A percentile compares a stretch with the other conserved stretches of the same genome.
These are phyloP conservation scores for Ampelocalamus luodianensis DNA, from an alignment of 176 grass and related monocot species.

Conservation along the genomic window DNA sequence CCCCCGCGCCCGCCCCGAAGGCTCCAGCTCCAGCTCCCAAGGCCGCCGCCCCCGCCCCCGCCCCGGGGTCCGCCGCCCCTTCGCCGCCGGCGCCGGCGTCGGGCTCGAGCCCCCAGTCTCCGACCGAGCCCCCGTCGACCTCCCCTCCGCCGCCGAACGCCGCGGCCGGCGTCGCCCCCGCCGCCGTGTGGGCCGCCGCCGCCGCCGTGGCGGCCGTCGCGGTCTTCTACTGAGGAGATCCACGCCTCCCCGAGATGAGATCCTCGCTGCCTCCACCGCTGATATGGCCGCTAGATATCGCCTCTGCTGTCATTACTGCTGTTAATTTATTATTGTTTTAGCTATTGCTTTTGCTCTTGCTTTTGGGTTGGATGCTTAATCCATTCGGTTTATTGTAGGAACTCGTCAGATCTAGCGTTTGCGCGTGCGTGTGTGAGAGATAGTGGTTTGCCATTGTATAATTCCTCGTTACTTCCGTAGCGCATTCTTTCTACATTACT, in stretches of 20 bases:
- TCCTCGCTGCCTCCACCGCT: background rate
- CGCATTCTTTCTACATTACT: slow-evolving; percentile 38
- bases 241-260: background rate
- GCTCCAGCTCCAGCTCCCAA: background rate
- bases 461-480: background rate
- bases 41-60: background rate
- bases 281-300: background rate
- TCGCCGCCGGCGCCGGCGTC: slow-evolving; percentile 42
- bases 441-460: slow-evolving; percentile 41
- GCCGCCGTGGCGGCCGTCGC: background rate
- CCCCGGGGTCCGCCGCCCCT: background rate
- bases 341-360: background rate
- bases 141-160: slow-evolving; percentile 33
- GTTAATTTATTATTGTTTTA: slow-evolving; percentile 31
- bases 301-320: background rate
- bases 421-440: background rate
- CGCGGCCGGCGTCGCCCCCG: background rate
- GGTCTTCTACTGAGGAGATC: slow-evolving; percentile 44
- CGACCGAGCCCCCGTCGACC: background rate
- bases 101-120: background rate
- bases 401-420: slow-evolving; percentile 15
- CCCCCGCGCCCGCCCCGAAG: background rate
- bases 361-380: slow-evolving; percentile 19
- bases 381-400: slow-evolving; percentile 28
- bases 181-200: background rate